These are phyloP conservation scores for Pyricularia pennisetigena DNA, from an alignment of 2,329 filamentous ascomycete species.

Conservation along the genomic window DNA sequence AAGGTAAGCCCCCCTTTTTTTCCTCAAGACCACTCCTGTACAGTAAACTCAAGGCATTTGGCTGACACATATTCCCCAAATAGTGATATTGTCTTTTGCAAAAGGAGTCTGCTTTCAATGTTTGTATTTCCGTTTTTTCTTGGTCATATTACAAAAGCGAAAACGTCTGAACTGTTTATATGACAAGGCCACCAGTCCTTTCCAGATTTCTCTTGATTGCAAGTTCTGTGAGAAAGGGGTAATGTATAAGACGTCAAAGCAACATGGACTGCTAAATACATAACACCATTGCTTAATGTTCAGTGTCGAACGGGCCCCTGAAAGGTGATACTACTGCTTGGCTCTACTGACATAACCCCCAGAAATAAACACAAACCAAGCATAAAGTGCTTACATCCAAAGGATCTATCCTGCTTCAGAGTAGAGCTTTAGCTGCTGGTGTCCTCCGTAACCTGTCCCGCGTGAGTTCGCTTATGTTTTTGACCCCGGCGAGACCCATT, in stretches of 20 bases:
- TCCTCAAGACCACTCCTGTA: neutral
- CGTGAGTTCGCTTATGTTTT: constrained; percentile 26
- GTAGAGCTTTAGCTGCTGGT: neutral
- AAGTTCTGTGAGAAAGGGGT: neutral
- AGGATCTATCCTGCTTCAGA: neutral
- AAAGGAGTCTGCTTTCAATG: neutral
- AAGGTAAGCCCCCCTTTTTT: neutral
- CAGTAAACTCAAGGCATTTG: neutral
- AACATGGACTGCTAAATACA: neutral
- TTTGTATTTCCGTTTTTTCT: neutral
- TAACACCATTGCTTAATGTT: neutral
- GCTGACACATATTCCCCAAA: neutral
- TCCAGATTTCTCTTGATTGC: neutral
- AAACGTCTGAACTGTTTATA: neutral
- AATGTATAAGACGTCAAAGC: neutral
- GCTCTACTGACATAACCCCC: too few relatives aligned
- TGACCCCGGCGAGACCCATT: constrained; percentile 43
- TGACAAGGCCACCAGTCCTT: neutral
- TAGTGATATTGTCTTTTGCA: neutral
- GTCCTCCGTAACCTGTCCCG: constrained; percentile 21
- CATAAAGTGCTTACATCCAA: neutral
- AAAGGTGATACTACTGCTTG: too few relatives aligned
- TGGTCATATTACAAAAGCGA: neutral
- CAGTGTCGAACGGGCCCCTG: too few relatives aligned
- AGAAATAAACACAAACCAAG: neutral